Base-by-base conservation (phyloP, 495 filamentous ascomycete species). In the Jackrogersella multiformis region DNA sequence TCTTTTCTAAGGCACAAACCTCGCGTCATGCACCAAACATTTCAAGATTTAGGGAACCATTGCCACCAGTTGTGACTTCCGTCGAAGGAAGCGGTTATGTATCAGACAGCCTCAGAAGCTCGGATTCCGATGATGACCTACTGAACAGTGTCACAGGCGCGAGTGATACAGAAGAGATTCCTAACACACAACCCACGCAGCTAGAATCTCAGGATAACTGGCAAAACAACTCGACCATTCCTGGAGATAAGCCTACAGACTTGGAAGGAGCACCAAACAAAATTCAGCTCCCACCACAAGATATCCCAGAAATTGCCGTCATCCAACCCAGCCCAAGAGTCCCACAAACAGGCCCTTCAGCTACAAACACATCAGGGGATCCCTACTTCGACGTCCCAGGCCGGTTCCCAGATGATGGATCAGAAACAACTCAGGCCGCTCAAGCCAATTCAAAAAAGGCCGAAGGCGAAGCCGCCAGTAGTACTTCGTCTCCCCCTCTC, bases 1-100 rank as follows among this genome's bases (percentile, higher is more conserved):
- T 91, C 0, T 64, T 93, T n/a, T 77, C 82, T 7, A 81, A 84
- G 39, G 83, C 85, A 48, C 77, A 83, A 26, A 73, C 71, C 18
- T 64, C 77, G 0, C 84, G 80, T 59, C 78, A 79, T 51, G 69
- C 70, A 39, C 78, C 79, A 51, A 81, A 82, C 49, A 81, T 78
- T 1, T 83, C 82, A 2, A 75, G 73, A 68, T 79, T 77, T 57
- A 79, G 82, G 28, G 85, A 88, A 39, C 88, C 88, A 4, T 70
- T 90, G 30, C 87, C 89, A 32, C 88, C 89, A 6, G 84, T 89
- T 20, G 86, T 90, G 6, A 89, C 87, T 2, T 86, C 83, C 4
- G 83, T 88, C 0, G 87, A 91, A 72, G 86, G 86, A n/a, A 78
- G 72, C 68, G 80, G 84, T 8, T 85, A 86, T 70, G 69, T 77